Conservation (phyloP, 129 eudicot species). For the Calendula officinalis region DNA sequence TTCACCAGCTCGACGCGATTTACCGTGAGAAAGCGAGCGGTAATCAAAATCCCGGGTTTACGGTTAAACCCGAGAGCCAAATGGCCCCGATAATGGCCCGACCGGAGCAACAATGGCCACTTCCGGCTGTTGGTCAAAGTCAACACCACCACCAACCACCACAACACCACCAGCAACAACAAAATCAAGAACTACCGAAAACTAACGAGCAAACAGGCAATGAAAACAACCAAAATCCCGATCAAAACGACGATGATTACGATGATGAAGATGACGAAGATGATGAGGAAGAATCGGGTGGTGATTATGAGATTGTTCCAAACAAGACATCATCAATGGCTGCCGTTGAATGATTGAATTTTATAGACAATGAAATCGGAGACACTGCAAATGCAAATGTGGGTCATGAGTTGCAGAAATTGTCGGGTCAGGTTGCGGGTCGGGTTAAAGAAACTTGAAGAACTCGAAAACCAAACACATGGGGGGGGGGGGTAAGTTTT, state of each 20-base stretch:
- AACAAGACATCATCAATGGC: slow-evolving; percentile 65
- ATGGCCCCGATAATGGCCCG: slow-evolving; percentile 62
- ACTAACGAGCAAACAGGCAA: slow-evolving; percentile 15
- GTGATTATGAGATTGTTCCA: slow-evolving; percentile 69
- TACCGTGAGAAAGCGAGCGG: slow-evolving; percentile 55
- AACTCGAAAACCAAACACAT: neutral
- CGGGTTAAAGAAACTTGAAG: slow-evolving; percentile 24
- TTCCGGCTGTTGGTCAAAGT: slow-evolving; percentile 20
- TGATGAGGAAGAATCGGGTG: slow-evolving; percentile 55
- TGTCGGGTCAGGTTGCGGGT: slow-evolving; percentile 44
- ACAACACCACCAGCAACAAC: slow-evolving; percentile 4
- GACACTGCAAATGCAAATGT: slow-evolving; percentile 32
- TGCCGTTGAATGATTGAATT: slow-evolving; percentile 39
- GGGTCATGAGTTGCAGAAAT: slow-evolving; percentile 50
- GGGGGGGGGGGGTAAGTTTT: slow-evolving; percentile 35
- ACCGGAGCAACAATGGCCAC: slow-evolving; percentile 88
- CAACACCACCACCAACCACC: slow-evolving; percentile 21
- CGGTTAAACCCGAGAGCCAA: slow-evolving; percentile 38
- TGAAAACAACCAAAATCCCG: slow-evolving; percentile 32
- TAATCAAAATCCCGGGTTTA: slow-evolving; percentile 9
- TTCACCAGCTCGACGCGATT: slow-evolving; percentile 80
- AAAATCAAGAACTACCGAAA: slow-evolving; percentile 19
- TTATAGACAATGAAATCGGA: slow-evolving; percentile 37
- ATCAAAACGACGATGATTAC: slow-evolving; percentile 27
- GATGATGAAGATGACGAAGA: slow-evolving; percentile 44